Conservation (phyloP, 1,284 basidiomycete genomes). For the Boletus nobilissimus region DNA sequence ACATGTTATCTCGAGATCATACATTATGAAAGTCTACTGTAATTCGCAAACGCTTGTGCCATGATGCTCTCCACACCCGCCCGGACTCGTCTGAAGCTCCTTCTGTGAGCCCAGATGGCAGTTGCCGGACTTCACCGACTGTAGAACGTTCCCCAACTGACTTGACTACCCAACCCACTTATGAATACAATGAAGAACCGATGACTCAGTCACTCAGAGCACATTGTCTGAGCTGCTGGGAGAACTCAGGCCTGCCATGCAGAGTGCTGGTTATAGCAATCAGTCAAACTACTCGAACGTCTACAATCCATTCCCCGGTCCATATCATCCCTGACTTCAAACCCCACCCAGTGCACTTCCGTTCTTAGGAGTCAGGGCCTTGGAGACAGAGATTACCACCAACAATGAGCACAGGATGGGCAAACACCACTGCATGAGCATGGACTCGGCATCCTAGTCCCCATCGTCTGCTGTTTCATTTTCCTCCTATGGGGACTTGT, state of each 20-base stretch:
- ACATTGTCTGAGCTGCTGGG: constrained; percentile 70
- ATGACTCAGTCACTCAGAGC: constrained; percentile 54
- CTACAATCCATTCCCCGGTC: constrained; percentile 64
- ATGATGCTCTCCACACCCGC: constrained; percentile 69
- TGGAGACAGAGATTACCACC: constrained; percentile 49
- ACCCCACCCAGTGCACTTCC: constrained; percentile 60
- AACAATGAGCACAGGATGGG: constrained; percentile 52
- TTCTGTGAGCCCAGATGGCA: constrained; percentile 76
- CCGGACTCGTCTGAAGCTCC: constrained; percentile 52
- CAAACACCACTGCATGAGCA: constrained; percentile 79
- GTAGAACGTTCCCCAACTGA: constrained; percentile 72
- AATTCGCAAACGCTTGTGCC: constrained; percentile 82
- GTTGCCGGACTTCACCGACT: constrained; percentile 75
- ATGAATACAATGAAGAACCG: constrained; percentile 53
- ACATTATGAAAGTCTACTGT: constrained; percentile 88
- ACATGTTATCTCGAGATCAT: too few species aligned
- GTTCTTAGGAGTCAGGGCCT: constrained; percentile 55
- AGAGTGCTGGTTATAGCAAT: constrained; percentile 47
- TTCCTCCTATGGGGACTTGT: constrained; percentile 55
- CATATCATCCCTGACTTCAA: constrained; percentile 73
- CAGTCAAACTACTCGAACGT: constrained; percentile 41
- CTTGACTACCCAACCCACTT: constrained; percentile 63
- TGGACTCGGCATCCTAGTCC: constrained; percentile 73
- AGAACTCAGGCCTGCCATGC: constrained; percentile 62
- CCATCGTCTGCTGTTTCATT: constrained; percentile 68